Base-by-base conservation (phyloP, 2,329 filamentous ascomycete genomes). In the Aspergillus luchuensis region DNA sequence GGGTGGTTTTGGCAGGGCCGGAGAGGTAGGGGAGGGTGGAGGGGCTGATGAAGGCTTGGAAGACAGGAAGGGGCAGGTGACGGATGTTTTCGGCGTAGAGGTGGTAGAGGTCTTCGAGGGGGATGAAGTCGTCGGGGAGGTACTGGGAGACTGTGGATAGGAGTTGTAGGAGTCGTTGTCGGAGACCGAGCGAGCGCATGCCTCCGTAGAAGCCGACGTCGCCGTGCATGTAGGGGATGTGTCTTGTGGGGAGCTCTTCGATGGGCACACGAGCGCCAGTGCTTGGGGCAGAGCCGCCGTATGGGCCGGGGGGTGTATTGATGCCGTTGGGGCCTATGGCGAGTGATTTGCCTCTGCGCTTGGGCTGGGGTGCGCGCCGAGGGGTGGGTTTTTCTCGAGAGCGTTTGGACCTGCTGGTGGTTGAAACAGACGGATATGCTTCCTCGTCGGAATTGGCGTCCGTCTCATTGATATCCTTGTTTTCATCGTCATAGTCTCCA, bases 21-120 rank as follows among this genome's bases (percentile, higher is more conserved):
- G 66, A 70, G 56, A 84, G 70, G 25, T 75, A 68, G 0, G 76
- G 72, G 5, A 85, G 76, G 23, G 79, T 74, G 8, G 81, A 76
- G 8, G 78, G 74, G 28, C 76, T 78, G 64, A 82, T 69, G 41
- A 81, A 72, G 36, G 78, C 68, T 61, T 80, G 78, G 65, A 82
- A 82, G n/a, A 74, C 69, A 1, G 79, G 75, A 4, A 83, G 71
- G 3, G 79, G 74, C 1, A 80, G 72, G 36, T 76, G 76, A 33
- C 78, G 77, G 60, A 82, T 79, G 60, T 81, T 77, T 45, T 82
- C 80, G 47, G 79, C 75, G 63, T 79, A 80, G 28, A 79, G 68
- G 43, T 76, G 72, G 63, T 78, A 79, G 21, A 81, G 71, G 0
- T 79, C 71, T 48, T 76, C 71, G n/a, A 77, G 65, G 13, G 68